phyloP scores from a whole-genome alignment of 2,329 filamentous ascomycete genomes.

The Aureobasidium vineae region DNA sequence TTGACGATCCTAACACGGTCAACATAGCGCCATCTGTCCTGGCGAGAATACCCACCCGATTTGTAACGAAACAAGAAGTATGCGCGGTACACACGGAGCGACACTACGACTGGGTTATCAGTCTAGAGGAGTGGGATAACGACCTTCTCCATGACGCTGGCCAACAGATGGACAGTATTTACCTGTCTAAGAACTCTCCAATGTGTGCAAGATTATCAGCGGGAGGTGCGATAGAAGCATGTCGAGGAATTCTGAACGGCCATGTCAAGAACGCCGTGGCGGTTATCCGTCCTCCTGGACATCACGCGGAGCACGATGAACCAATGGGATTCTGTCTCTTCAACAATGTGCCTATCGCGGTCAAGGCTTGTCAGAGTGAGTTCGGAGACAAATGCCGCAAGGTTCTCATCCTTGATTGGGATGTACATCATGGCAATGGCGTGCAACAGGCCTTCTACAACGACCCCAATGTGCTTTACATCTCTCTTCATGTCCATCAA shows the following conservation, averaged over 20 bases:
- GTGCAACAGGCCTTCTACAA: slow-evolving; percentile 96
- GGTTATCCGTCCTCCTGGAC: slow-evolving; percentile 89
- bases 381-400: slow-evolving; percentile 81
- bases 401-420: slow-evolving; percentile 89
- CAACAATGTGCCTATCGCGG: slow-evolving; percentile 93
- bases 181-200: slow-evolving; percentile 41
- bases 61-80: slow-evolving; percentile 77
- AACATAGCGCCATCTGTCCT: slow-evolving; percentile 53
- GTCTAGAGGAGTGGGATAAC: slow-evolving; percentile 37
- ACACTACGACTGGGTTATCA: slow-evolving; percentile 73
- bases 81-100: slow-evolving; percentile 71
- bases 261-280: slow-evolving; percentile 93
- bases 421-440: slow-evolving; percentile 79
- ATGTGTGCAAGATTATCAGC: slow-evolving; percentile 79
- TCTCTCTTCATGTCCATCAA: slow-evolving; percentile 87
- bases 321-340: slow-evolving; percentile 97
- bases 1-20: slow-evolving; percentile 59
- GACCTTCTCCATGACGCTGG: slow-evolving; percentile 63
- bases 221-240: slow-evolving; percentile 93
- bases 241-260: slow-evolving; percentile 80
- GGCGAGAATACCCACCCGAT: slow-evolving; percentile 70
- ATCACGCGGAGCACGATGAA: slow-evolving; percentile 83
- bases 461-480: slow-evolving; percentile 92
- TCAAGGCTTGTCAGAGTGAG: slow-evolving; percentile 79
- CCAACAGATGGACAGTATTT: slow-evolving; percentile 48